Conservation (phyloP, 2,329 filamentous ascomycete genomes). For the Cryphonectria carpinicola region DNA sequence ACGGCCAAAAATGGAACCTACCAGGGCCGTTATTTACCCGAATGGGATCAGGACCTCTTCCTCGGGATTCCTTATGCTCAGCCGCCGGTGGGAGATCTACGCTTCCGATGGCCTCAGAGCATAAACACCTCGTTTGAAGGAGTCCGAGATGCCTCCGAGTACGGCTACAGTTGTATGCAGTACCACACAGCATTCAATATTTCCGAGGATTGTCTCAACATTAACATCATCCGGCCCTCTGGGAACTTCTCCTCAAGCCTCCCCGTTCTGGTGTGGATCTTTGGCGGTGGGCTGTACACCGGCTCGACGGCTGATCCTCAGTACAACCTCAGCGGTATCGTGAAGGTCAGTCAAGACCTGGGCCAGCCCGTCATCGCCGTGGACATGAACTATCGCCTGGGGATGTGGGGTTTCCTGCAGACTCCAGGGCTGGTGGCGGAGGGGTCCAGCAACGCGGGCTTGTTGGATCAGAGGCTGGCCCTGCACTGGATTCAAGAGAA, state of each 20-base stretch:
- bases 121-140: slow-evolving; percentile 45
- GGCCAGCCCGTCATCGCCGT: slow-evolving; percentile 58
- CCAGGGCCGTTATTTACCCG: slow-evolving; percentile 38
- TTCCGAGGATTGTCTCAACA: slow-evolving; percentile 53
- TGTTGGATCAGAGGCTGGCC: slow-evolving; percentile 54
- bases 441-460: slow-evolving; percentile 52
- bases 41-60: slow-evolving; percentile 46
- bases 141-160: slow-evolving; percentile 44
- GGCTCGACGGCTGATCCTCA: slow-evolving; percentile 57
- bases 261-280: slow-evolving; percentile 60
- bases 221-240: slow-evolving; percentile 48
- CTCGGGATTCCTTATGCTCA: slow-evolving; percentile 47
- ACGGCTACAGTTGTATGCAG: slow-evolving; percentile 52
- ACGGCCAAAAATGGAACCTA: slow-evolving; percentile 41
- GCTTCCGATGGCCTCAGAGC: slow-evolving; percentile 43
- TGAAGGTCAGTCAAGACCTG: slow-evolving; percentile 55
- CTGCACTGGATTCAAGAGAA: slow-evolving; percentile 58
- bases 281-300: slow-evolving; percentile 57
- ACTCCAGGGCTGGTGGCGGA: slow-evolving; percentile 47
- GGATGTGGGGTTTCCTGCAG: slow-evolving; percentile 58
- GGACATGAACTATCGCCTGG: slow-evolving; percentile 57
- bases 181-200: slow-evolving; percentile 47
- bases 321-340: slow-evolving; percentile 68
- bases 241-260: slow-evolving; percentile 39
- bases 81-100: slow-evolving; percentile 41